These are phyloP conservation scores for Colletotrichum tamarilloi DNA, from an alignment of 2,329 filamentous ascomycete genomes.

Conservation along the genomic window DNA sequence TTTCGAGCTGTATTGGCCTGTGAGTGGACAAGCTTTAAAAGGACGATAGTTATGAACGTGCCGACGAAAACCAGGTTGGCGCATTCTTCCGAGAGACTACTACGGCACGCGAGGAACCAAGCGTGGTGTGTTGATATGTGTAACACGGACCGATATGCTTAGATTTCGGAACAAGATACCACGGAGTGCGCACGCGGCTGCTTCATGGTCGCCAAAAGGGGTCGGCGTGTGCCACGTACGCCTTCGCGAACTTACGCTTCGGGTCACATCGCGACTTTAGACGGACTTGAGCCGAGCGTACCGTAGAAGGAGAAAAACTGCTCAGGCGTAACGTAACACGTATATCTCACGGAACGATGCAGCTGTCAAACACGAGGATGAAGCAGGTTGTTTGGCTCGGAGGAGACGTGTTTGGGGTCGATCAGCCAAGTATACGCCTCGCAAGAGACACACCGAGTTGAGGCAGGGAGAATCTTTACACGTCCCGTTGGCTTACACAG, in stretches of 20 bases:
- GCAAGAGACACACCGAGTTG: neutral
- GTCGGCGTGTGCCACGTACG: slow-evolving; percentile 1
- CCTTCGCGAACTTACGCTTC: neutral
- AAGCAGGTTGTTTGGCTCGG: slow-evolving; percentile 12
- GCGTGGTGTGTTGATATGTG: neutral
- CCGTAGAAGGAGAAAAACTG: slow-evolving; percentile 9
- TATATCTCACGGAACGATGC: slow-evolving; percentile 2
- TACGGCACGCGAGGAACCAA: neutral
- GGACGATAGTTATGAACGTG: neutral
- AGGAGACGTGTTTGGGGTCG: neutral
- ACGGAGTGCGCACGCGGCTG: neutral
- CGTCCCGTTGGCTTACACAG: neutral
- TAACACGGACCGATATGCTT: neutral
- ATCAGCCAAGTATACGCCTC: neutral
- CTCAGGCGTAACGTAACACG: slow-evolving; percentile 19
- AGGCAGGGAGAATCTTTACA: neutral
- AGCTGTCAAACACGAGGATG: slow-evolving; percentile 3
- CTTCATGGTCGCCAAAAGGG: neutral
- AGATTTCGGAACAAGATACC: neutral
- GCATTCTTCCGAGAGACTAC: neutral
- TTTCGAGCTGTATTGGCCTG: neutral
- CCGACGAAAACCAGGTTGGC: slow-evolving; percentile 5
- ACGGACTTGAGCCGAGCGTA: neutral
- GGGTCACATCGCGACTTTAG: neutral
- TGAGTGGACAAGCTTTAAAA: neutral